Percentiles rank a stretch among this genome's conserved stretches.
Conservation (phyloP, 352 stramenopile genomes). For the Sclerospora graminicola region DNA sequence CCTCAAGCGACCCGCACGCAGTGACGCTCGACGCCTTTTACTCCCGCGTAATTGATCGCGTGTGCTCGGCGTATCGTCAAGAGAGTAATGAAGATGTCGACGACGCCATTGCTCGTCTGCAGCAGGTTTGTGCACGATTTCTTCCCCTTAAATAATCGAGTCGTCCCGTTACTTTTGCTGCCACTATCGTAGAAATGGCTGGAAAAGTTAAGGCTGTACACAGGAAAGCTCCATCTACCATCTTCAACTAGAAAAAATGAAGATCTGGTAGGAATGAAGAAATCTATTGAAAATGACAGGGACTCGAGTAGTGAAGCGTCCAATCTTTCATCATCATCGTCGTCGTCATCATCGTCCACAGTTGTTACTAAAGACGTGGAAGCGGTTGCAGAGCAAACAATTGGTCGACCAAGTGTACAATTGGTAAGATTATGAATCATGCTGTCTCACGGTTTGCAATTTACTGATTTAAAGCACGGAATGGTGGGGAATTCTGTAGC, state of each 20-base stretch:
- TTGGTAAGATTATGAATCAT: too few relatives aligned
- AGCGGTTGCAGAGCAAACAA: background rate
- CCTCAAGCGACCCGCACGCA: too few relatives aligned
- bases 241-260: background rate
- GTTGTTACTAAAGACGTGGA: background rate
- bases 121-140: constrained; percentile 13
- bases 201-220: constrained; percentile 28
- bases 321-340: background rate
- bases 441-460: too few relatives aligned
- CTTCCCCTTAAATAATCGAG: background rate
- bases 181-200: constrained; percentile 27
- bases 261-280: background rate
- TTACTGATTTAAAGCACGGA: too few relatives aligned
- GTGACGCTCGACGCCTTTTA: too few relatives aligned
- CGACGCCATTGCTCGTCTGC: constrained; percentile 6
- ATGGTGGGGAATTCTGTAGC: constrained; percentile 6
- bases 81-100: too few relatives aligned
- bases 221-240: constrained; percentile 2
- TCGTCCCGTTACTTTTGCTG: background rate
- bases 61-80: too few relatives aligned
- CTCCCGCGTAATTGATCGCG: too few relatives aligned
- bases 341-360: constrained; percentile 4
- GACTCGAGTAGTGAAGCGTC: constrained; percentile 6
- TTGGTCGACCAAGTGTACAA: constrained; percentile 13
- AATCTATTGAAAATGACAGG: background rate